phyloP scores from a whole-genome alignment of 202 grass and related monocot species.

The Carex sylvatica region DNA sequence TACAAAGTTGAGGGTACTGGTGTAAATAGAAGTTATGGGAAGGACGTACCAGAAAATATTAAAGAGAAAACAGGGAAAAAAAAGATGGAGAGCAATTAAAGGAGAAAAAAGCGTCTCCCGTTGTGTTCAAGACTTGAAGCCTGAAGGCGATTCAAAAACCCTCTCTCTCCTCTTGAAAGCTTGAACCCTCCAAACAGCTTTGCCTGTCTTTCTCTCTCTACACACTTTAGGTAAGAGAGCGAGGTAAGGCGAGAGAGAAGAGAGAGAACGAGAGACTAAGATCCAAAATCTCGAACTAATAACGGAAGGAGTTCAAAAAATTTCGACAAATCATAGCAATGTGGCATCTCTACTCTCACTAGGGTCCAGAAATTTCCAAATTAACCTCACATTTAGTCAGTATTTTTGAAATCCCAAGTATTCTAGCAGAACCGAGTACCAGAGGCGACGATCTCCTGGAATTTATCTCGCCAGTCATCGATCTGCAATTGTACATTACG shows the following conservation, averaged over 20 bases:
- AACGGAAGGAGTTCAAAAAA: neutral
- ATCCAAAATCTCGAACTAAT: neutral
- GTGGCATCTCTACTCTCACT: constrained; percentile 14
- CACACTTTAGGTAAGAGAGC: constrained; percentile 14
- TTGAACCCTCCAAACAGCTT: constrained; percentile 18
- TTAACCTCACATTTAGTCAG: neutral
- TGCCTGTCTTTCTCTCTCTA: constrained; percentile 26
- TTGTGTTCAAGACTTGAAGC: constrained; percentile 20
- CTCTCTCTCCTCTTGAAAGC: neutral
- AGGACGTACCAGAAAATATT: neutral
- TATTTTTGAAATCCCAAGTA: neutral
- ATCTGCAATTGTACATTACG: constrained; percentile 21
- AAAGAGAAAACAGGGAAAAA: constrained; percentile 9
- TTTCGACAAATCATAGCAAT: constrained; percentile 10
- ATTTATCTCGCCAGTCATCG: neutral
- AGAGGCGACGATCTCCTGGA: neutral
- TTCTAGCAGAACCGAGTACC: neutral
- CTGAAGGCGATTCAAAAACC: constrained; percentile 35
- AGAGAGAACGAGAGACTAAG: neutral
- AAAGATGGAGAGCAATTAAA: constrained; percentile 2
- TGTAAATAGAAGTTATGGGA: neutral
- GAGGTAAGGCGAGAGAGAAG: constrained; percentile 23
- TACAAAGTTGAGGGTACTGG: neutral
- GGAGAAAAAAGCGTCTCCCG: constrained; percentile 28
- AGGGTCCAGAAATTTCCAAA: neutral